phyloP scores from a whole-genome alignment of 805 yeast genomes.

The Starmerella bombicola region DNA sequence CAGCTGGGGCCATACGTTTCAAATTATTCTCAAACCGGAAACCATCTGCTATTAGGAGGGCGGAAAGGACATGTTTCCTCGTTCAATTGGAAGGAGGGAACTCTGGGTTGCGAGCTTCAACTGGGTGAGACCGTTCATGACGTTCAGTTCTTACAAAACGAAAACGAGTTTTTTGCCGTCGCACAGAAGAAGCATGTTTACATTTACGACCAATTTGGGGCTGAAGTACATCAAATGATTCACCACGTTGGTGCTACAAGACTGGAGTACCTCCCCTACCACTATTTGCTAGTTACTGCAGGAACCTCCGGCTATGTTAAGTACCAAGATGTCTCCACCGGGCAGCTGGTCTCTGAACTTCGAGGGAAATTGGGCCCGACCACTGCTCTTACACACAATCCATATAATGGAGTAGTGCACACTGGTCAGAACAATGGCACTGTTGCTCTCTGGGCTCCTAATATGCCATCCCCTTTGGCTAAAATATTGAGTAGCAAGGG shows the following conservation, averaged over 20 bases:
- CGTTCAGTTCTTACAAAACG: conserved; percentile 81
- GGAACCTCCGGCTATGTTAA: conserved; percentile 82
- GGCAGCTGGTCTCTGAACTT: conserved; percentile 67
- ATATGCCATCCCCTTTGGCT: conserved; percentile 71
- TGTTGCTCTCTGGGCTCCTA: conserved; percentile 88
- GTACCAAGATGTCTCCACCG: conserved; percentile 93
- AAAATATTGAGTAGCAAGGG: conserved; percentile 74
- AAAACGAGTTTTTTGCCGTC: conserved; percentile 77
- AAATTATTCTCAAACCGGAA: conserved; percentile 79
- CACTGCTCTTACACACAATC: conserved; percentile 75
- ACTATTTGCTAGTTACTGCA: conserved; percentile 71
- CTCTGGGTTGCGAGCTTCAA: conserved; percentile 65
- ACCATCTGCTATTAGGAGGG: conserved; percentile 75
- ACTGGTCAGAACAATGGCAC: conserved; percentile 89
- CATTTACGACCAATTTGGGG: conserved; percentile 81
- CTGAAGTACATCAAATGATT: conserved; percentile 80
- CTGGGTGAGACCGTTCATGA: conserved; percentile 82
- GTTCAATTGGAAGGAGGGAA: conserved; percentile 89
- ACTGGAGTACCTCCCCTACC: conserved; percentile 85
- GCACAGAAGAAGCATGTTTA: conserved; percentile 93
- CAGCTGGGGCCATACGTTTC: conserved; percentile 76
- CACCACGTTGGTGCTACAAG: conserved; percentile 78
- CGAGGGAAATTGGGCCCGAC: conserved; percentile 88
- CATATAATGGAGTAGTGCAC: conserved; percentile 91
- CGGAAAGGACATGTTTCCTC: conserved; percentile 89